Evolutionary conservation across 768 basidiomycete genomes (phyloP), one percentile per base, ranked within the genome.

Genomic region (Naganishia vaughanmartiniae): DNA sequence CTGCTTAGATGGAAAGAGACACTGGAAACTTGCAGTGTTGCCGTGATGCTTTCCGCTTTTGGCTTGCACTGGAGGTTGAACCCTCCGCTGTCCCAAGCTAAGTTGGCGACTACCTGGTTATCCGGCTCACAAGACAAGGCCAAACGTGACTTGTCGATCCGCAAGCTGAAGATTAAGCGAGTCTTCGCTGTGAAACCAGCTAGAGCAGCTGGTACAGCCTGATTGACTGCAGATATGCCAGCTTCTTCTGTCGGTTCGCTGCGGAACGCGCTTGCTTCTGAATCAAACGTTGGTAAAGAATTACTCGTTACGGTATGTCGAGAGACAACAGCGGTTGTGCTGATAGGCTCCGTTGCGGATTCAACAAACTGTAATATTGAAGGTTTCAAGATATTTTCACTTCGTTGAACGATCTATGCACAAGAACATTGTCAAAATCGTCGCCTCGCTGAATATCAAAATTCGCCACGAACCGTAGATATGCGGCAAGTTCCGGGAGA

Each of bases 51-150:
- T 31, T 65, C 36, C 30, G 48, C 46, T 53, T 14, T 24, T 17
- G 69, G 69, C 21, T 48, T 28, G 63, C 53, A 89, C 87, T 48
- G 92, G 83, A 74, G 87, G 90, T 66, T 93, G 76, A 97, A 93
- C 0, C 93, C 93, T 51, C 95, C 95, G 74, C 91, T 94, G 66
- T 95, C 90, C 95, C 95, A 98, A 56, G 91, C 86, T 39, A 96
- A 77, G 1, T 89, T 89, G 17, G 91, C 92, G 51, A 89, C 85
- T n/a, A 96, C 94, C 73, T 94, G 92, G 65, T 93, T 91, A 76
- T 93, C 92, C 0, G 92, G 92, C 71, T 89, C 87, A 74, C 95
- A 97, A 0, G 90, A 91, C 31, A 98, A 83, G 70, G 90, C 88
- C 60, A 98, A 84, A 67, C 86, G 88, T 0, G 95, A 97, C 76